A percentile compares a stretch with the other conserved stretches of the same genome.
Conservation (phyloP, 169 alveolate genomes). For the Besnoitia besnoiti region DNA sequence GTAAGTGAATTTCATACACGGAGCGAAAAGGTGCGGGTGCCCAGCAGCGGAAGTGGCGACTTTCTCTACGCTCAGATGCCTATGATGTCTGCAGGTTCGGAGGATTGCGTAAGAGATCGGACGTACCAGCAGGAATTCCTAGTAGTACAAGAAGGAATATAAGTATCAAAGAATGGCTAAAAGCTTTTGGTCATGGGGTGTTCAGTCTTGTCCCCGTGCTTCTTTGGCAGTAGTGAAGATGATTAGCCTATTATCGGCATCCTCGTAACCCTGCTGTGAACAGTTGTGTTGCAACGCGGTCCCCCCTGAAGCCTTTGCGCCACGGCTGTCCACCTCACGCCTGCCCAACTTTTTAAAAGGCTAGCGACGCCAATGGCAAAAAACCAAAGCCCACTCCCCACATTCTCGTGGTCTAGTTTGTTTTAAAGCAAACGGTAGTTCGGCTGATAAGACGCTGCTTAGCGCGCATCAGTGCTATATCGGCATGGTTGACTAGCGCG, state of each 20-base stretch:
- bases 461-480: not conserved
- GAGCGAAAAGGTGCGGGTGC: not conserved
- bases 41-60: not conserved
- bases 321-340: no score
- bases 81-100: constrained; percentile 14
- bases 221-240: no score
- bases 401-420: not conserved
- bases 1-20: constrained; percentile 27
- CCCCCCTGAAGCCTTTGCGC: no score
- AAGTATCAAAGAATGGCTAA: not conserved
- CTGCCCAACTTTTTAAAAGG: no score
- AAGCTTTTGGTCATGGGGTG: no score
- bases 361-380: no score
- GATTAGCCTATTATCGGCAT: no score
- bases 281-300: no score
- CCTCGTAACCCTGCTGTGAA: no score
- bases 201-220: no score
- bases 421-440: not conserved
- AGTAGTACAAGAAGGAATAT: constrained; percentile 24
- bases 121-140: not conserved
- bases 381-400: not conserved
- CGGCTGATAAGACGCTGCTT: not conserved
- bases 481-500: not conserved
- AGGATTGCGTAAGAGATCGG: not conserved
- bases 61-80: not conserved